A percentile compares a stretch with the other conserved stretches of the same genome.
Conservation (phyloP, 2,329 filamentous ascomycete species). For the Hortaea werneckii region DNA sequence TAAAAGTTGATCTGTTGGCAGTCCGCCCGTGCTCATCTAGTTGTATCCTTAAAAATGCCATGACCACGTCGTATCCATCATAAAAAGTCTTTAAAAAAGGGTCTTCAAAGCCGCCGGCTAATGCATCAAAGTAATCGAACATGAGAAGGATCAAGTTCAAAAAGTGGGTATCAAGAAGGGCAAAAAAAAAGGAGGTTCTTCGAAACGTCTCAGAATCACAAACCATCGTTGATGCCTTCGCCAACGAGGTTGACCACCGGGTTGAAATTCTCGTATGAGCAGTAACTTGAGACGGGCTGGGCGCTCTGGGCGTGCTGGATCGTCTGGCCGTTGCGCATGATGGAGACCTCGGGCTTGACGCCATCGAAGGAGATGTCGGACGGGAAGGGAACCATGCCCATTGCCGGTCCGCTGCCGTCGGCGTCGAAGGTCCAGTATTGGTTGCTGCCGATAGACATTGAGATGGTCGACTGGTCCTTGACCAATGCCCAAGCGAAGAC, state of each 20-base stretch:
- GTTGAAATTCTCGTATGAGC: slow-evolving; percentile 27
- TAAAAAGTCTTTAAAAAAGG: neutral
- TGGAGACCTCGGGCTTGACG: slow-evolving; percentile 22
- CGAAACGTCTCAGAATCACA: neutral
- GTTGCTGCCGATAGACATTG: slow-evolving; percentile 26
- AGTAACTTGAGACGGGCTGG: slow-evolving; percentile 18
- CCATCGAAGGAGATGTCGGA: slow-evolving; percentile 17
- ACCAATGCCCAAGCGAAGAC: slow-evolving; percentile 31
- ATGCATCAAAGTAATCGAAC: slow-evolving; percentile 6
- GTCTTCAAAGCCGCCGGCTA: neutral
- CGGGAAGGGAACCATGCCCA: slow-evolving; percentile 25
- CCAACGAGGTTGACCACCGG: slow-evolving; percentile 27
- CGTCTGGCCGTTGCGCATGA: slow-evolving; percentile 20
- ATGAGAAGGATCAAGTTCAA: slow-evolving; percentile 4
- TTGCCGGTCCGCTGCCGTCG: slow-evolving; percentile 20
- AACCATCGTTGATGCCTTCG: slow-evolving; percentile 12
- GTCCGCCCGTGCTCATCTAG: neutral
- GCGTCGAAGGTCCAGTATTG: slow-evolving; percentile 25
- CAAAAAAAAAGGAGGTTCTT: neutral
- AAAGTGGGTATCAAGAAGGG: slow-evolving; percentile 7
- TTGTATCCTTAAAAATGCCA: neutral
- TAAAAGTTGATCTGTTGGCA: neutral
- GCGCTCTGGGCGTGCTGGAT: slow-evolving; percentile 18
- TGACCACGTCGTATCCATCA: neutral
- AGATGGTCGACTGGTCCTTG: slow-evolving; percentile 21